These are phyloP conservation scores for Papiliotrema nemorosa DNA, from an alignment of 1,284 basidiomycete genomes.

Conservation along the genomic window DNA sequence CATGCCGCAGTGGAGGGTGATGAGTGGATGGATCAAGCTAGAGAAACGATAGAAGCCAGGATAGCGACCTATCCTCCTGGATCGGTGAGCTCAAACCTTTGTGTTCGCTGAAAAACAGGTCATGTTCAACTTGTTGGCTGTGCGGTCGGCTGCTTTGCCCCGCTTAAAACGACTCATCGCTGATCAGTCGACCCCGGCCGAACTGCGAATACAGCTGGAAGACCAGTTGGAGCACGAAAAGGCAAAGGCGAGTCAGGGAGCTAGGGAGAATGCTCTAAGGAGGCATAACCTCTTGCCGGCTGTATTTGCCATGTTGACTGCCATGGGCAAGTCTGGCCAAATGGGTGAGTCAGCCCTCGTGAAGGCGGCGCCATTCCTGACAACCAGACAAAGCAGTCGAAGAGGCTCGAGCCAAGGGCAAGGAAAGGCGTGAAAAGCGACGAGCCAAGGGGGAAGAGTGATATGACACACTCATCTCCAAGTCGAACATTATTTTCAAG, in stretches of 20 bases:
- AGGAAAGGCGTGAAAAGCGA: conserved; percentile 37
- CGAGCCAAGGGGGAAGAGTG: conserved; percentile 20
- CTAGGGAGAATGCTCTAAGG: conserved; percentile 58
- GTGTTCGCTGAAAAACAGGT: conserved; percentile 55
- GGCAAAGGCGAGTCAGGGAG: conserved; percentile 70
- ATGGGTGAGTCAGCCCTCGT: conserved; percentile 30
- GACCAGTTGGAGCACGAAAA: conserved; percentile 70
- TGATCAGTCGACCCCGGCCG: conserved; percentile 53
- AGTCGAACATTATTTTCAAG: conserved; percentile 5
- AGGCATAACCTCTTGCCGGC: conserved; percentile 39
- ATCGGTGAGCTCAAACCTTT: conserved; percentile 57
- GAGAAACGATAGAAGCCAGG: conserved; percentile 75
- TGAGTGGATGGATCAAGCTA: conserved; percentile 75
- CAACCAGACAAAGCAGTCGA: conserved; percentile 17
- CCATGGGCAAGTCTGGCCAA: conserved; percentile 33
- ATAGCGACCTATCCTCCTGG: conserved; percentile 82
- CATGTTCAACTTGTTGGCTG: conserved; percentile 83
- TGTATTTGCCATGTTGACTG: conserved; percentile 37
- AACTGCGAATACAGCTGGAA: conserved; percentile 54
- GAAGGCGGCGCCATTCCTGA: neutral
- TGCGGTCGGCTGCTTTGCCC: conserved; percentile 74
- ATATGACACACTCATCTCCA: neutral
- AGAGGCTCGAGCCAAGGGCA: conserved; percentile 29
- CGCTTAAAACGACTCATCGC: conserved; percentile 59
- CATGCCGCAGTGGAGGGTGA: conserved; percentile 67